Evolutionary conservation across 2,329 filamentous ascomycete species (phyloP).

Genomic region (Fusarium marasasianum): DNA sequence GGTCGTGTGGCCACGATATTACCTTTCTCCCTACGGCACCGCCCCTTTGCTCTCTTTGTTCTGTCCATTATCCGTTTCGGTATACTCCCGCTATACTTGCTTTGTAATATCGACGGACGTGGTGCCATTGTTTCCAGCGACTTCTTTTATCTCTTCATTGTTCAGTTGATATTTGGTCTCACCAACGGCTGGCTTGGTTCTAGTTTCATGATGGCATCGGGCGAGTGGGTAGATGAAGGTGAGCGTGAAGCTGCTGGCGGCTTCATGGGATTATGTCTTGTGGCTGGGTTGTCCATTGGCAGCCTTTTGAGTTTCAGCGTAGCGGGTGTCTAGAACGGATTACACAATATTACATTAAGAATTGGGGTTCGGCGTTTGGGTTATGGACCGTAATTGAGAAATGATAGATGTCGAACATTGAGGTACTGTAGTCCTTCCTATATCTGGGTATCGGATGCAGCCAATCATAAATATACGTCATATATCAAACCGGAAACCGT

Average conservation of each 20-base stretch:
- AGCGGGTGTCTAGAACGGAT: conserved; percentile 56
- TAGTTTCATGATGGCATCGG: conserved; percentile 90
- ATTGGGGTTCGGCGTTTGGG: conserved; percentile 13
- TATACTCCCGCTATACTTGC: conserved; percentile 85
- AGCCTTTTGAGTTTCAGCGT: conserved; percentile 88
- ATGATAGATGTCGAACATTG: conserved; percentile 22
- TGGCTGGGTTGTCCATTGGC: conserved; percentile 83
- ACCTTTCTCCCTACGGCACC: conserved; percentile 66
- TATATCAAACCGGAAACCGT: conserved; percentile 27
- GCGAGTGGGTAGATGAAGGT: conserved; percentile 80
- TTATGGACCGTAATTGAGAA: conserved; percentile 10
- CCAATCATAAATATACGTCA: conserved; percentile 27
- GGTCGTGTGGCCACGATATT: conserved; percentile 76
- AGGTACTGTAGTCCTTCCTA: conserved; percentile 2
- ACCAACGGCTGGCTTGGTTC: conserved; percentile 89
- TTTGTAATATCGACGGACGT: conserved; percentile 86
- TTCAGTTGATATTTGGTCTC: conserved; percentile 85
- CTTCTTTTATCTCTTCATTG: conserved; percentile 84
- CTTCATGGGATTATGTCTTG: conserved; percentile 94
- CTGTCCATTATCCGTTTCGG: conserved; percentile 71
- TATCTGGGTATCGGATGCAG: conserved; percentile 19
- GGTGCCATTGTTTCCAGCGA: conserved; percentile 83
- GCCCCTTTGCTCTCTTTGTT: conserved; percentile 73
- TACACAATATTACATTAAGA: conserved; percentile 12
- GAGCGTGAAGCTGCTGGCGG: conserved; percentile 90